A percentile compares a stretch with the other conserved stretches of the same genome.
Evolutionary conservation across 176 grass and related monocot species (phyloP).

Genomic region (Carex pumila): DNA sequence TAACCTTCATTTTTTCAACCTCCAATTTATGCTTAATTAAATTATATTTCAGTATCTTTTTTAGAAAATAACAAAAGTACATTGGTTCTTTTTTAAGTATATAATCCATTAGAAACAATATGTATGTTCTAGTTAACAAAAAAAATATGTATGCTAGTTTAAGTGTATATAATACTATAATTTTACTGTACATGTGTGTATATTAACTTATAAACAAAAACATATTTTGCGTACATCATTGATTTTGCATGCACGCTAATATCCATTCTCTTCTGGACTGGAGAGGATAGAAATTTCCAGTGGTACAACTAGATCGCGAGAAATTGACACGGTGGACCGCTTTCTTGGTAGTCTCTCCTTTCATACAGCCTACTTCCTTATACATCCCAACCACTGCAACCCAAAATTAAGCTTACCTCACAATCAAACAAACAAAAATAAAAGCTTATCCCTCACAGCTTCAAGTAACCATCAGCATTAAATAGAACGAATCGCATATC

Average conservation of each 20-base stretch:
- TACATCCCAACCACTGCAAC: constrained; percentile 23
- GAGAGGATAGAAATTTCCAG: neutral
- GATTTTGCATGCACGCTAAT: neutral
- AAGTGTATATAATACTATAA: no score
- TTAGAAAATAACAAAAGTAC: no score
- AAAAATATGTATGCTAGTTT: no score
- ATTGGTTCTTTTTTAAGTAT: no score
- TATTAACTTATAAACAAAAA: no score
- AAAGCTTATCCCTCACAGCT: constrained; percentile 23
- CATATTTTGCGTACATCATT: neutral
- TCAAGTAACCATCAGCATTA: constrained; percentile 16
- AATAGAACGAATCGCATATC: neutral
- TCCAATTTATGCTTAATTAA: no score
- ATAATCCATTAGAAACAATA: no score
- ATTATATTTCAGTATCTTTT: no score
- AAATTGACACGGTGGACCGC: neutral
- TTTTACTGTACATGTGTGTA: no score
- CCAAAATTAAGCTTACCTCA: neutral
- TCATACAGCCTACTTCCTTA: constrained; percentile 19
- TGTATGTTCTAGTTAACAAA: no score
- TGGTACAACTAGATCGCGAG: neutral
- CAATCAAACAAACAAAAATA: neutral
- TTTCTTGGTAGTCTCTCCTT: constrained; percentile 22
- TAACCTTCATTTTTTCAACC: neutral
- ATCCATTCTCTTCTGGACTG: neutral